Evolutionary conservation across 352 stramenopile genomes (phyloP), one percentile per base, ranked within the genome.

Genomic region (Globisporangium perplexum): DNA sequence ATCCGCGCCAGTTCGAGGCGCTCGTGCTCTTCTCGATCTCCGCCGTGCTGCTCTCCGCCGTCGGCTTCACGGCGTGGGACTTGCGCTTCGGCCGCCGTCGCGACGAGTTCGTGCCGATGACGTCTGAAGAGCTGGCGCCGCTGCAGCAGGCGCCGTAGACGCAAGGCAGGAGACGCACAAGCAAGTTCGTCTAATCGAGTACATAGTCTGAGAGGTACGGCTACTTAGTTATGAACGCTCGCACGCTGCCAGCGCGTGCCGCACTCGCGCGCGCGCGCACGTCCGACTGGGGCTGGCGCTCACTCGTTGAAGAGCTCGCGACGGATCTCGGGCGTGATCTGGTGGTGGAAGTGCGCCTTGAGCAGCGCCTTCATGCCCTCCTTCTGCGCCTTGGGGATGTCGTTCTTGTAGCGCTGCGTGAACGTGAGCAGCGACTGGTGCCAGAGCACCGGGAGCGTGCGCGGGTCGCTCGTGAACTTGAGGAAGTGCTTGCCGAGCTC

Each of bases 381-480:
- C 67, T 97, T 98, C 60, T 98, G 83, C 55, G 93, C 83, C 60
- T 95, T 88, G 7, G 92, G 83, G 49, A 99, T 90, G 76, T 98
- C 93, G 66, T 96, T 96, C 72, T 99, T 99, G 87, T 99, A 99
- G 1, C 97, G 85, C 76, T 99, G 95, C 23, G 91, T 88, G 72
- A 99, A 99, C 10, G 93, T 87, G 24, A 99, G 77, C 52, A 99
- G 73, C 35, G 91, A 95, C 74, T 99, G 97, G 82, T 99, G 97
- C 97, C 97, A 99, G 57, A 99, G 69, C 45, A 99, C 96, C 6
- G 97, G 97, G 44, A 99, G 78, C 59, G 69, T 77, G 63, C 85
- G 81, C 53, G 80, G 71, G 64, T 94, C 88, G 22, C 70, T 60
- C 55, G 86, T 87, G 72, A 99, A 99, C 45, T 69, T 72, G 30